A percentile compares a stretch with the other conserved stretches of the same genome.
These are phyloP conservation scores for Microsporum ferrugineum DNA, from an alignment of 2,329 filamentous ascomycete species.

Conservation along the genomic window DNA sequence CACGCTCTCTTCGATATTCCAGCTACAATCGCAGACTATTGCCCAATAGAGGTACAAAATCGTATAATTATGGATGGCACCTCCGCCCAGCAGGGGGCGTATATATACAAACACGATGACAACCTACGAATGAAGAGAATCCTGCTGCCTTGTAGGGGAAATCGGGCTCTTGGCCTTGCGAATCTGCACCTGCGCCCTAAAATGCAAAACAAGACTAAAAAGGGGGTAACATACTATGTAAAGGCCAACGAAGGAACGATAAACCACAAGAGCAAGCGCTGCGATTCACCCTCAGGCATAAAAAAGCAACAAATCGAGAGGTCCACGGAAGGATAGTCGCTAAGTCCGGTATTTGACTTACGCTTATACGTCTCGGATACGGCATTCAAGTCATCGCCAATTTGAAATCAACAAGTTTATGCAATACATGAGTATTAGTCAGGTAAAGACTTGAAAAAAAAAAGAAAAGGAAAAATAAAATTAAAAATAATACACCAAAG, in stretches of 20 bases:
- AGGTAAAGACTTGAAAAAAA: neutral
- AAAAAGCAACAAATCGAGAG: neutral
- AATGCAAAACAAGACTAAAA: neutral
- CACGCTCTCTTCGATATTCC: neutral
- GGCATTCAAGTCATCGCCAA: neutral
- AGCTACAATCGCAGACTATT: neutral
- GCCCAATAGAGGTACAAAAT: neutral
- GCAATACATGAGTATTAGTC: neutral
- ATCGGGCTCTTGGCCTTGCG: slow-evolving; percentile 1
- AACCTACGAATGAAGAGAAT: neutral
- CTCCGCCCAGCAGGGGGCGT: neutral
- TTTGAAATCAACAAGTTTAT: neutral
- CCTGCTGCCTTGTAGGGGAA: neutral
- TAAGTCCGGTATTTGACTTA: neutral
- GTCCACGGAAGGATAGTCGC: neutral
- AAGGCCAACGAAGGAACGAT: neutral
- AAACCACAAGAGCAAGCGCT: neutral
- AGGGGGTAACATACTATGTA: neutral
- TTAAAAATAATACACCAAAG: neutral
- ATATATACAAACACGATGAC: neutral
- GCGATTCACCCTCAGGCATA: neutral
- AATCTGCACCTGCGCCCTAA: neutral
- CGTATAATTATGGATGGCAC: neutral
- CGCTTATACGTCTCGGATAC: neutral
- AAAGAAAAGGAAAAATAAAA: no score